Percentiles rank a stretch among this genome's conserved stretches.
Evolutionary conservation across 352 stramenopile genomes (phyloP).

Genomic region (Globisporangium orthogonon): DNA sequence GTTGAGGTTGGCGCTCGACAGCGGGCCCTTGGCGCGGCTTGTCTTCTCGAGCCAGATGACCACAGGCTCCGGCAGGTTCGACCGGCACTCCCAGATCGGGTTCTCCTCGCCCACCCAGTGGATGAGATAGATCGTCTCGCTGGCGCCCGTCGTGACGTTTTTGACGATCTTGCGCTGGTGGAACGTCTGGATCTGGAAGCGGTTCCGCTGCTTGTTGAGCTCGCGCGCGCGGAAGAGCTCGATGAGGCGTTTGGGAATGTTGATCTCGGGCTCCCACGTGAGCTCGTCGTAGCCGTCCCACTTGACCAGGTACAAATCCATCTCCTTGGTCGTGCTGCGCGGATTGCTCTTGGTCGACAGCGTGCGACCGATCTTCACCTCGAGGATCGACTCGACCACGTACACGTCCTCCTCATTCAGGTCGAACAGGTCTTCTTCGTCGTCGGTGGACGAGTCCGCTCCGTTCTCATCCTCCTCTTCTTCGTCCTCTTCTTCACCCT

Average conservation of each 20-base stretch:
- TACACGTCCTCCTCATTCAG: conserved; percentile 73
- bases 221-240: conserved; percentile 53
- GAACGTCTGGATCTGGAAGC: conserved; percentile 54
- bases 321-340: conserved; percentile 40
- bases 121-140: conserved; percentile 68
- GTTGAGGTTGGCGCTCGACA: neutral
- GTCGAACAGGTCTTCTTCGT: conserved; percentile 59
- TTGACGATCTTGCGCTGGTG: conserved; percentile 41
- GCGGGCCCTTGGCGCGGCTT: conserved; percentile 17
- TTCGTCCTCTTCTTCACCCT: conserved; percentile 4
- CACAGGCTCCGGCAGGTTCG: conserved; percentile 45
- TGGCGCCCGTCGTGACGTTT: conserved; percentile 46
- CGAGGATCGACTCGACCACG: conserved; percentile 66
- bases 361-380: conserved; percentile 48
- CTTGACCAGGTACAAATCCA: conserved; percentile 69
- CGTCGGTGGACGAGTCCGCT: conserved; percentile 51
- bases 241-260: conserved; percentile 60
- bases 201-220: conserved; percentile 31
- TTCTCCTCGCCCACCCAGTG: conserved; percentile 47
- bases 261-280: conserved; percentile 67
- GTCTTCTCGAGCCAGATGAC: conserved; percentile 70
- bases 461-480: conserved; percentile 16
- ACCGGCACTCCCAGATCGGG: conserved; percentile 47
- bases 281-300: conserved; percentile 78
- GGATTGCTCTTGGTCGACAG: conserved; percentile 18